These are phyloP conservation scores for Zygoascus bituminiphila DNA, from an alignment of 805 yeast genomes.

Conservation along the genomic window DNA sequence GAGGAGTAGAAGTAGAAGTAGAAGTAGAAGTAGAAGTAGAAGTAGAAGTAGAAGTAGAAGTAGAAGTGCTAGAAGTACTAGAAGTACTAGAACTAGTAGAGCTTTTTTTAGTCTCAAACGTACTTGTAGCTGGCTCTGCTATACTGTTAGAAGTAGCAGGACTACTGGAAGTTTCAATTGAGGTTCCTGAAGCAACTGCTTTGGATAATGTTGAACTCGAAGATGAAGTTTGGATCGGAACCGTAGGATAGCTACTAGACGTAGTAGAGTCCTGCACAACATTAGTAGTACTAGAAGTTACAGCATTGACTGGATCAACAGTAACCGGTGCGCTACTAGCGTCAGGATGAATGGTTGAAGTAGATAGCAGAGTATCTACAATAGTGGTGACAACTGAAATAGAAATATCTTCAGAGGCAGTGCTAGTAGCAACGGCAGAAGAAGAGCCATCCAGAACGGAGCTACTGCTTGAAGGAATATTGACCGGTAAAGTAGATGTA, in stretches of 20 bases:
- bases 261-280: neutral
- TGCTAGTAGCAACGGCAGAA: slow-evolving; percentile 17
- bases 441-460: slow-evolving; percentile 6
- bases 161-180: slow-evolving; percentile 30
- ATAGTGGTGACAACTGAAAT: slow-evolving; percentile 4
- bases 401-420: slow-evolving; percentile 11
- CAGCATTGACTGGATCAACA: neutral
- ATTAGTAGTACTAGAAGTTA: neutral
- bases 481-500: slow-evolving; percentile 12
- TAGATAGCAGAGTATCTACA: neutral
- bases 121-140: slow-evolving; percentile 4
- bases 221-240: neutral
- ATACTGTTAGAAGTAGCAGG: slow-evolving; percentile 3
- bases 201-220: neutral
- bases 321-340: neutral
- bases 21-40: slow-evolving; percentile 19
- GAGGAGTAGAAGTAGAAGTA: slow-evolving; percentile 22
- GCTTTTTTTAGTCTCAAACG: slow-evolving; percentile 17
- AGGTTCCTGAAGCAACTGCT: slow-evolving; percentile 11
- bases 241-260: neutral
- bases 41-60: slow-evolving; percentile 19
- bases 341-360: neutral
- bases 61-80: slow-evolving; percentile 22
- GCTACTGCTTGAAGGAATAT: slow-evolving; percentile 4
- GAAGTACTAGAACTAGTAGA: slow-evolving; percentile 18